Evolutionary conservation across 2,329 filamentous ascomycete genomes (phyloP).

Genomic region (Aspergillus sp.): DNA sequence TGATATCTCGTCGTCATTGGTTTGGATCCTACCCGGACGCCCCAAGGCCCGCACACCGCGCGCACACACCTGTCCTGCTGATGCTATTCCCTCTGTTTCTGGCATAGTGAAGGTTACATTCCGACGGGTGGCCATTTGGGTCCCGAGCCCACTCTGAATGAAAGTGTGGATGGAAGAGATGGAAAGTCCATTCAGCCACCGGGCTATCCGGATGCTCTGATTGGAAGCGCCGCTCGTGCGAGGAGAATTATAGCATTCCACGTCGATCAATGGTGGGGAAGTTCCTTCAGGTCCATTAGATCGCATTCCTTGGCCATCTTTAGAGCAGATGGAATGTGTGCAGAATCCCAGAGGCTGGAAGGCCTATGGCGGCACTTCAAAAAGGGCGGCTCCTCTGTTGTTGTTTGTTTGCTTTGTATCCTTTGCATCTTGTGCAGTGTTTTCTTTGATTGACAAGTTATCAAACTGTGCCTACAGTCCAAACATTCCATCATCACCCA

Average conservation of each 20-base stretch:
- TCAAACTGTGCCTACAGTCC: slow-evolving; percentile 33
- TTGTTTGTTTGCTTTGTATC: slow-evolving; percentile 46
- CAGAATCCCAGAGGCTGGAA: slow-evolving; percentile 38
- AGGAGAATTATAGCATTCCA: slow-evolving; percentile 16
- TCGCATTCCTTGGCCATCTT: slow-evolving; percentile 37
- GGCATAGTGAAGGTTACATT: slow-evolving; percentile 38
- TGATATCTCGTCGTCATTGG: slow-evolving; percentile 15
- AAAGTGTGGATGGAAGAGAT: slow-evolving; percentile 18
- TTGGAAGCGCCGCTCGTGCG: slow-evolving; percentile 23
- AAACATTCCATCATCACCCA: slow-evolving; percentile 22
- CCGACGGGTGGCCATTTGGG: slow-evolving; percentile 32
- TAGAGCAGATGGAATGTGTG: slow-evolving; percentile 36
- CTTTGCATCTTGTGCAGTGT: slow-evolving; percentile 43
- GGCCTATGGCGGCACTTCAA: slow-evolving; percentile 32
- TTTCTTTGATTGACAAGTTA: slow-evolving; percentile 37
- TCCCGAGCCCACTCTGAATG: slow-evolving; percentile 17
- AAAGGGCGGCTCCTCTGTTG: slow-evolving; percentile 36
- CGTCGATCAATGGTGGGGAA: slow-evolving; percentile 24
- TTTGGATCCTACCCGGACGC: slow-evolving; percentile 10
- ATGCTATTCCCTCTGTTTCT: slow-evolving; percentile 28
- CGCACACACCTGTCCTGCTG: slow-evolving; percentile 20
- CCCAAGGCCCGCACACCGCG: slow-evolving; percentile 20
- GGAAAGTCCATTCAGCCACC: slow-evolving; percentile 27
- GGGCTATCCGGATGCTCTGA: slow-evolving; percentile 12
- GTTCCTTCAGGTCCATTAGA: slow-evolving; percentile 22